Evolutionary conservation across 768 basidiomycete species (phyloP), one percentile per base, ranked within the genome.

Genomic region (Mycena venus): DNA sequence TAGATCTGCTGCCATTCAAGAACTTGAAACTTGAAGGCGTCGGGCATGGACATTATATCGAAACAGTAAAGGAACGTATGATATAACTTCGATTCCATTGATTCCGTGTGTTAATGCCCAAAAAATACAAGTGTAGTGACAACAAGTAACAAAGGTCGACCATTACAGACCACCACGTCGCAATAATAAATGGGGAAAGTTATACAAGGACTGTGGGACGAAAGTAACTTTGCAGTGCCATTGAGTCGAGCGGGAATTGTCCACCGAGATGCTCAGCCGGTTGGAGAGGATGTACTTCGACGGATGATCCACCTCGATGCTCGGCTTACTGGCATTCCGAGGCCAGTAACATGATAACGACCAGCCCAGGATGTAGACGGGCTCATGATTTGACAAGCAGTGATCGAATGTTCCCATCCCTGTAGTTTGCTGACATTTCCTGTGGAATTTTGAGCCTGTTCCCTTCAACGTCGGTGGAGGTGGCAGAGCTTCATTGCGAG

Each of bases 331-430:
- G 19, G 59, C 66, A 7, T 27, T 53, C 17, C 65, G 66, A 12
- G 74, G 74, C 77, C 77, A 78, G 14, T 72, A 61, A 31, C 77
- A 78, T 21, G 75, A 78, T 3, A 78, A 2, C 34, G 65, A 59
- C 77, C 77, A 78, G 2, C 77, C 77, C 23, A 78, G 53, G n/a
- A 78, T 70, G 34, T 65, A 74, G 7, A 74, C 59, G 7, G 69
- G 75, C 27, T 56, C 36, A 29, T 73, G 71, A 32, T 72, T 59
- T 4, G 38, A 12, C 17, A 76, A 44, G 23, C 23, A 51, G 32
- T 60, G 74, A 4, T 40, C 47, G 36, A 74, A 78, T 23, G 23
- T 11, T 73, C n/a, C 61, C 15, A 38, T 36, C 47, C 47, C 51
- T n/a, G n/a, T n/a, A n/a, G n/a, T 11, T 25, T 27, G 8, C 4